phyloP scores from a whole-genome alignment of 2,329 filamentous ascomycete species.

The Penicillium paneum region DNA sequence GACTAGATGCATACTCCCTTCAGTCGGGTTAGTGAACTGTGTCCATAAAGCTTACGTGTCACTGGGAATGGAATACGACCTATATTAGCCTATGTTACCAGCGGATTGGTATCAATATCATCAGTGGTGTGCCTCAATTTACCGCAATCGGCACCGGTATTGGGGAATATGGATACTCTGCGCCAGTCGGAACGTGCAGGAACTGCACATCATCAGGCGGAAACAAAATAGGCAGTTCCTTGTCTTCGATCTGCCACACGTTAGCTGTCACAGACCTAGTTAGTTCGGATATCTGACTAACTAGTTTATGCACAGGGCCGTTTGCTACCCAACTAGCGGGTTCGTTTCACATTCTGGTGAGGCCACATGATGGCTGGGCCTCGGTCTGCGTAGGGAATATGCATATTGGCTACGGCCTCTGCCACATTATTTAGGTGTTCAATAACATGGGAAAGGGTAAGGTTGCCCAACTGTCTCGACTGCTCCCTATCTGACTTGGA shows the following conservation, averaged over 20 bases:
- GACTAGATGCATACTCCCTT: neutral
- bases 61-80: neutral
- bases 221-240: constrained; percentile 72
- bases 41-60: neutral
- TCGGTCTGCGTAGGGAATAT: constrained; percentile 76
- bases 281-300: neutral
- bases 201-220: constrained; percentile 70
- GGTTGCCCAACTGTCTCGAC: neutral
- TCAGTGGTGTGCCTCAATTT: neutral
- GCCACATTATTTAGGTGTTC: constrained; percentile 55
- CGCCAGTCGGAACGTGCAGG: constrained; percentile 69
- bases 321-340: neutral
- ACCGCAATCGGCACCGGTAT: neutral
- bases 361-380: constrained; percentile 84
- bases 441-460: constrained; percentile 60
- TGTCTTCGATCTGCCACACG: constrained; percentile 61
- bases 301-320: neutral
- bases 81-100: neutral
- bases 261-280: constrained; percentile 74
- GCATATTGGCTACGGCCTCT: constrained; percentile 49
- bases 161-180: constrained; percentile 32
- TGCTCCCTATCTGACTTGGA: neutral
- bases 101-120: neutral
- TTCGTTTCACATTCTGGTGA: constrained; percentile 67
- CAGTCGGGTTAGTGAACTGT: neutral